phyloP scores from a whole-genome alignment of 257 asterid genomes.

The Echium plantagineum region DNA sequence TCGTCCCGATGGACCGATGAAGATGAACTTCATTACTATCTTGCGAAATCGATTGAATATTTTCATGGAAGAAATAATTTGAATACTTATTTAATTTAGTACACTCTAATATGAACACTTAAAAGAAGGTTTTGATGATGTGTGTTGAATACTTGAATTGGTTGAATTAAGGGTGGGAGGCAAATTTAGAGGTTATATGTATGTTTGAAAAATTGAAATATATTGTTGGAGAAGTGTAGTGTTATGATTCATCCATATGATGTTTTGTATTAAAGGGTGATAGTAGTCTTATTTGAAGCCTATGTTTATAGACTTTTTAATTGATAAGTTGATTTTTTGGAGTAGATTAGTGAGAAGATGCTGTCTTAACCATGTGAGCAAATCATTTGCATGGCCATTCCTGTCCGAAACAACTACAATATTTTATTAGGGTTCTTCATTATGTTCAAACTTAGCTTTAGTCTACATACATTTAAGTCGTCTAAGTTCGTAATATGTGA shows the following conservation, averaged over 20 bases:
- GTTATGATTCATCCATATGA: conserved; percentile 46
- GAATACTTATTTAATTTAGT: too few species aligned
- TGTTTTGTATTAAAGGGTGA: conserved; percentile 17
- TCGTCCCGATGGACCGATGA: conserved; percentile 14
- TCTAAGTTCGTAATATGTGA: too few species aligned
- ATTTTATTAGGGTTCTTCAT: conserved; percentile 5
- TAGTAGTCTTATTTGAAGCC: conserved; percentile 11
- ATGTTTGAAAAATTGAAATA: background rate
- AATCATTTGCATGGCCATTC: conserved; percentile 56
- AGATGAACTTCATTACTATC: conserved; percentile 47
- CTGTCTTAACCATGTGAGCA: conserved; percentile 51
- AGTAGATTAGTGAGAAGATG: conserved; percentile 21
- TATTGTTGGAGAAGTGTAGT: conserved; percentile 38
- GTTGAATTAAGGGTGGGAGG: conserved; percentile 6
- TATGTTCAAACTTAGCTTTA: background rate
- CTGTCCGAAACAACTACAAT: conserved; percentile 5
- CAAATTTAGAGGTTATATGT: background rate
- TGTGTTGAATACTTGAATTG: background rate
- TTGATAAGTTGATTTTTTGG: conserved; percentile 12
- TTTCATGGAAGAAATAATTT: conserved; percentile 30
- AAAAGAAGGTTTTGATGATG: background rate
- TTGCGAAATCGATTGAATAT: conserved; percentile 42
- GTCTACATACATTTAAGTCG: too few species aligned
- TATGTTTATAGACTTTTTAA: conserved; percentile 6
- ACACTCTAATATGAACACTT: background rate